Conservation (phyloP, 169 alveolate species). For the Sarcocystis neurona region DNA sequence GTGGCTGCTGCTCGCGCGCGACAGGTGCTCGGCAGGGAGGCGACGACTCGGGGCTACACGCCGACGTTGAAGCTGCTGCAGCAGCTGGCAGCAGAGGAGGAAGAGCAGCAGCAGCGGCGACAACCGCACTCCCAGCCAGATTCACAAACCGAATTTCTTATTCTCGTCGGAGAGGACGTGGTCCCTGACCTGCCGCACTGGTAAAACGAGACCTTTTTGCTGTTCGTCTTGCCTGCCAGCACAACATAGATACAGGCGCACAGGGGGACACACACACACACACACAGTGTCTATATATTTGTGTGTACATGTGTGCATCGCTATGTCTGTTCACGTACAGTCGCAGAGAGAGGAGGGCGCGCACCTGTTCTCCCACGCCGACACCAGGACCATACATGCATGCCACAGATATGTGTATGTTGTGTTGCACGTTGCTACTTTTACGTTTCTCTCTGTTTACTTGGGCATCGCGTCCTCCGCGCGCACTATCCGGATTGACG, state of each 20-base stretch:
- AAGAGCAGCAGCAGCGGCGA: too few species aligned
- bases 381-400: too few species aligned
- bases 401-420: too few species aligned
- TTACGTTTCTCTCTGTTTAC: too few species aligned
- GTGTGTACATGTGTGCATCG: background rate
- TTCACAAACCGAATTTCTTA: background rate
- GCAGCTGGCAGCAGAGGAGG: background rate
- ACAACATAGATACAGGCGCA: background rate
- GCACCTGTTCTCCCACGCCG: too few species aligned
- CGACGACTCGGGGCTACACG: background rate
- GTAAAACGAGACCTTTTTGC: background rate
- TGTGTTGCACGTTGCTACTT: too few species aligned
- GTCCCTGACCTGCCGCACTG: slow-evolving; percentile 7
- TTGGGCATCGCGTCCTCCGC: too few species aligned
- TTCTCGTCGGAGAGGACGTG: slow-evolving; percentile 6
- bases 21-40: slow-evolving; percentile 15
- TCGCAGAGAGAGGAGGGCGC: too few species aligned
- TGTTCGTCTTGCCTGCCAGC: background rate
- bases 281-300: background rate
- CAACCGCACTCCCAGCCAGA: too few species aligned
- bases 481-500: too few species aligned
- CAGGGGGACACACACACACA: background rate
- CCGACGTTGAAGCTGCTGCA: slow-evolving; percentile 6
- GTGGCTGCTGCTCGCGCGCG: background rate
- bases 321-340: background rate